Evolutionary conservation across 345 rosid genomes (phyloP), one percentile per base, ranked within the genome.

Genomic region (Geranium brycei): DNA sequence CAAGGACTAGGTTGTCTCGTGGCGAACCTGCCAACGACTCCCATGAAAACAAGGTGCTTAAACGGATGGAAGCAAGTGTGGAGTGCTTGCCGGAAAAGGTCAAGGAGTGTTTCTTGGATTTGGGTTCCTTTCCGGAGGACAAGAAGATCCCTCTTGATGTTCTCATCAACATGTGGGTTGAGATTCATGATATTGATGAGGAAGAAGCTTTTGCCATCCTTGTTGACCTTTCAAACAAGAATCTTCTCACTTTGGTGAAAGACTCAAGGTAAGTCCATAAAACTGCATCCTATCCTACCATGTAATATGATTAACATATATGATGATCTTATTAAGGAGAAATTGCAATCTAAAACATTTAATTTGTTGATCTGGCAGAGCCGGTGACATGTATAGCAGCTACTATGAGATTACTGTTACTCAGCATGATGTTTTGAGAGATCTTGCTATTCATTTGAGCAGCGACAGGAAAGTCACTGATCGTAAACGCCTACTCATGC

Each of bases 51-150:
- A 76, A 81, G 67, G 68, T 92, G 73, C 78, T 86, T 23, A 78
- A 82, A 66, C 80, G 88, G 28, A 87, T 92, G 97, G 85, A 85
- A n/a, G 73, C 87, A 56, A 87, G 98, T 59, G 69, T 82, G 2
- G 71, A 75, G 0, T 71, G 80, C 73, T 84, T 89, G 78, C 66
- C 76, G 16, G 35, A 23, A 30, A 84, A 63, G 63, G 85, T 83
- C 7, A 78, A 30, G 65, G 93, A 87, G 51, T 89, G 96, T 75
- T 89, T 89, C 91, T 61, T 88, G 81, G 99, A 93, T 72, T 65
- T 93, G 80, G 97, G 97, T 10, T 78, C 95, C n/a, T 90, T 93
- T 74, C 95, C 97, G 32, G 99, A 93, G 86, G 99, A 88, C 81
- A 85, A 69, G 69, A 90, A 81, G 76, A 93, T 93, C 64, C 91